Evolutionary conservation across 192 early-diverging fungal genomes (phyloP).

Genomic region (Chytriomyces sp.): DNA sequence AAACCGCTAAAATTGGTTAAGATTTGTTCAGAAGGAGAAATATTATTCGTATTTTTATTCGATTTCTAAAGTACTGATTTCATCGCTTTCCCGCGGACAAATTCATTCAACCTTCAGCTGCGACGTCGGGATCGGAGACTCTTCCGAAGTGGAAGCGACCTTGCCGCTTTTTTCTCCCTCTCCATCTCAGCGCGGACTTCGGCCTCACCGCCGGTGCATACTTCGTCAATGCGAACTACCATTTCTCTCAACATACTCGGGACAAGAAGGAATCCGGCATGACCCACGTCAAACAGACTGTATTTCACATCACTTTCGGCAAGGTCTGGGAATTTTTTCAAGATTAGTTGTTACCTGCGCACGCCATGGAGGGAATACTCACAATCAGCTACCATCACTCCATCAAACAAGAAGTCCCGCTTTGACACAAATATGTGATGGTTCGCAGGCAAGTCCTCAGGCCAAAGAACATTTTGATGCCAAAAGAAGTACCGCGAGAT

Average conservation of each 20-base stretch:
- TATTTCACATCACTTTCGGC: slow-evolving; percentile 11
- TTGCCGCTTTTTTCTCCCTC: not conserved
- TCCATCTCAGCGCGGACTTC: not conserved
- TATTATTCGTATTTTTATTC: too few relatives aligned
- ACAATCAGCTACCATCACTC: slow-evolving; percentile 23
- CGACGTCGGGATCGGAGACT: not conserved
- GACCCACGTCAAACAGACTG: slow-evolving; percentile 22
- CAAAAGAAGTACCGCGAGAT: slow-evolving; percentile 50
- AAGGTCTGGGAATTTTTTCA: slow-evolving; percentile 22
- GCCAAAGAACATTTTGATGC: slow-evolving; percentile 34
- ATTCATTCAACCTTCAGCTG: too few relatives aligned
- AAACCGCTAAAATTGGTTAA: too few relatives aligned
- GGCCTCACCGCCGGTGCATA: not conserved
- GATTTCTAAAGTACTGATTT: too few relatives aligned
- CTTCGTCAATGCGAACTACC: slow-evolving; percentile 13
- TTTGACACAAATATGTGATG: slow-evolving; percentile 27
- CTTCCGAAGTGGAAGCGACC: not conserved
- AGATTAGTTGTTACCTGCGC: not conserved
- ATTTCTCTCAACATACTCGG: slow-evolving; percentile 29
- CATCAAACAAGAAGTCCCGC: slow-evolving; percentile 42
- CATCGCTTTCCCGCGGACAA: too few relatives aligned
- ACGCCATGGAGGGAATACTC: not conserved
- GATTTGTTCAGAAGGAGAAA: too few relatives aligned
- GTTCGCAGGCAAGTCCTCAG: slow-evolving; percentile 22
- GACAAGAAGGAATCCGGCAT: slow-evolving; percentile 35